Base-by-base conservation (phyloP, 1,284 basidiomycete species). In the Melampsora americana region DNA sequence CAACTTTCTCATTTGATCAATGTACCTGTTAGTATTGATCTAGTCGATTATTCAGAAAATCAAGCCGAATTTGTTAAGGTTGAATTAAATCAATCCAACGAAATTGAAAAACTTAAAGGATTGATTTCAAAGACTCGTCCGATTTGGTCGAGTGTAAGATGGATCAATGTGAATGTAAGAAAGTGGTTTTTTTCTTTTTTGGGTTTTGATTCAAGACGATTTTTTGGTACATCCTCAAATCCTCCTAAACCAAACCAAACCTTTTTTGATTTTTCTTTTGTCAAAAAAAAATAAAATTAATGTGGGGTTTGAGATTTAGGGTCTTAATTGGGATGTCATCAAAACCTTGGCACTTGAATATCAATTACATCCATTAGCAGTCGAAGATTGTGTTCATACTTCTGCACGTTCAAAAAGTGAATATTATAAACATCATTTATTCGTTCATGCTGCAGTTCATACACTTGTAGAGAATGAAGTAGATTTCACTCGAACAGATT, bases 111-210 rank as follows among this genome's bases (percentile, higher is more conserved):
- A 12, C 32, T 70, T 6, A 42, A 70, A 60, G n/a, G 23, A 28
- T 28, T 26, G 20, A 11, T 20, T 70, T 28, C 7, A 26, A 30
- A 0, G n/a, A 23, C 68, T 16, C 30, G 70, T 39, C 70, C 70
- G n/a, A 20, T 20, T n/a, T 72, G 70, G 69, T 61, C 69, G 20
- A 1, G 28, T 16, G 60, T 72, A 6, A 9, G 69, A 72, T 72
- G 69, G 69, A 72, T 72, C n/a, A 72, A 72, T 72, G 60, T 72
- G 16, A 72, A 72, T 65, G 70, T 70, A 23, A 60, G 69, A n/a
- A n/a, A n/a, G n/a, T n/a, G n/a, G n/a, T n/a, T n/a, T n/a, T n/a
- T n/a, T n/a, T n/a, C n/a, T n/a, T n/a, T n/a, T n/a, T n/a, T n/a
- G n/a, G n/a, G n/a, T n/a, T n/a, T n/a, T n/a, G n/a, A n/a, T n/a